These are phyloP conservation scores for Xylariaceae sp. DNA, from an alignment of 2,329 filamentous ascomycete genomes.

Conservation along the genomic window DNA sequence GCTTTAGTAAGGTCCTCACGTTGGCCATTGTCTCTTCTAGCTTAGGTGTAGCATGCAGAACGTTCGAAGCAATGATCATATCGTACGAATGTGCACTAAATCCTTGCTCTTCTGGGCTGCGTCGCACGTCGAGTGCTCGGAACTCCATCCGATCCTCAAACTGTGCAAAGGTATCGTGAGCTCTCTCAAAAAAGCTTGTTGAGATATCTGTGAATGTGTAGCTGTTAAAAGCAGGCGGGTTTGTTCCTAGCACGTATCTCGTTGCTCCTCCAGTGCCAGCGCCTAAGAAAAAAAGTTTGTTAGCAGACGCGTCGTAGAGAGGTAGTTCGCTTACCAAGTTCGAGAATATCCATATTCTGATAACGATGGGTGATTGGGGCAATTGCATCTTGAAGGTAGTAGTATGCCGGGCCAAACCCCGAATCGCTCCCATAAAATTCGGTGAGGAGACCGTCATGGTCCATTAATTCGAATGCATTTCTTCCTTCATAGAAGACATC, in stretches of 20 bases:
- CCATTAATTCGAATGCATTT: no score
- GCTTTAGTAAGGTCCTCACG: slow-evolving; percentile 23
- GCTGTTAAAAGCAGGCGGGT: background rate
- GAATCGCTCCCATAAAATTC: no score
- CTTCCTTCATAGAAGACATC: no score
- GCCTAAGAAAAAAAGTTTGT: no score
- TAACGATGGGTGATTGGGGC: background rate
- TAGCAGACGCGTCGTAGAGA: no score
- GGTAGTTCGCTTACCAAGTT: slow-evolving; percentile 4
- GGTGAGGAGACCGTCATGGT: no score
- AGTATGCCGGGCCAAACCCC: no score
- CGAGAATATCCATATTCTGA: slow-evolving; percentile 1
- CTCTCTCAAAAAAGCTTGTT: background rate
- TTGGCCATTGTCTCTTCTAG: slow-evolving; percentile 23
- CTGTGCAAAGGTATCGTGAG: background rate
- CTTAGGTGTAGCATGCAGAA: slow-evolving; percentile 29
- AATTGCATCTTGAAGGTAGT: no score
- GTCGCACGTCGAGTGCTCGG: background rate
- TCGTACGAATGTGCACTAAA: slow-evolving; percentile 25
- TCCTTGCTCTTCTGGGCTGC: slow-evolving; percentile 13
- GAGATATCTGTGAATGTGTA: slow-evolving; percentile 5
- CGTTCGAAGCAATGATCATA: slow-evolving; percentile 25
- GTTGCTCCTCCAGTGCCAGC: slow-evolving; percentile 8
- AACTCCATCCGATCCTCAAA: background rate
- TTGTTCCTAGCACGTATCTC: background rate